These are phyloP conservation scores for Deinandra increscens DNA, from an alignment of 129 eudicot genomes.

Conservation along the genomic window DNA sequence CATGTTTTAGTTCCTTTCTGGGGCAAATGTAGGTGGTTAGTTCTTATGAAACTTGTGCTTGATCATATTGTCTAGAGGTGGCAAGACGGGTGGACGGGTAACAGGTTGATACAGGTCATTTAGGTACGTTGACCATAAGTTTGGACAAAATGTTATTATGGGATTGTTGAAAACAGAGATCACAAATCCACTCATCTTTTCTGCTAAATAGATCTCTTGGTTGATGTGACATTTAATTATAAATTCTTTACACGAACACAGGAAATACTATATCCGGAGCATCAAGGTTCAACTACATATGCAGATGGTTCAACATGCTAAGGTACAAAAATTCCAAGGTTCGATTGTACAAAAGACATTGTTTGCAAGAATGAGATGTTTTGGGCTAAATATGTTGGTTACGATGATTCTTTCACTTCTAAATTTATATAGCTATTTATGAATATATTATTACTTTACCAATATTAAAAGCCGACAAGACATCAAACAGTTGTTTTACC, in stretches of 20 bases:
- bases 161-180: not conserved
- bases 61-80: not conserved
- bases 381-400: not conserved
- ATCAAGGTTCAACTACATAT: not conserved
- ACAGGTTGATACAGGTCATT: not conserved
- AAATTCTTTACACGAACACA: slow-evolving; percentile 2
- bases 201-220: not conserved
- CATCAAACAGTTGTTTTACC: too few relatives aligned
- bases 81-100: not conserved
- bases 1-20: not conserved
- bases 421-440: not conserved
- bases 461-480: too few relatives aligned
- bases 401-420: not conserved
- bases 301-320: slow-evolving; percentile 24
- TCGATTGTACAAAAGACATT: not conserved
- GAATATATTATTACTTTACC: not conserved
- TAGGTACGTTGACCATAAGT: not conserved
- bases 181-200: not conserved
- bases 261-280: slow-evolving; percentile 11
- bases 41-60: not conserved
- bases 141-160: not conserved
- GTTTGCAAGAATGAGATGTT: not conserved
- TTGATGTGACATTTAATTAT: not conserved
- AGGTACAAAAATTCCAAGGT: not conserved
- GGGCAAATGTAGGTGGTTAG: not conserved